phyloP scores from a whole-genome alignment of 2,329 filamentous ascomycete genomes.

The Arthroderma sp. region DNA sequence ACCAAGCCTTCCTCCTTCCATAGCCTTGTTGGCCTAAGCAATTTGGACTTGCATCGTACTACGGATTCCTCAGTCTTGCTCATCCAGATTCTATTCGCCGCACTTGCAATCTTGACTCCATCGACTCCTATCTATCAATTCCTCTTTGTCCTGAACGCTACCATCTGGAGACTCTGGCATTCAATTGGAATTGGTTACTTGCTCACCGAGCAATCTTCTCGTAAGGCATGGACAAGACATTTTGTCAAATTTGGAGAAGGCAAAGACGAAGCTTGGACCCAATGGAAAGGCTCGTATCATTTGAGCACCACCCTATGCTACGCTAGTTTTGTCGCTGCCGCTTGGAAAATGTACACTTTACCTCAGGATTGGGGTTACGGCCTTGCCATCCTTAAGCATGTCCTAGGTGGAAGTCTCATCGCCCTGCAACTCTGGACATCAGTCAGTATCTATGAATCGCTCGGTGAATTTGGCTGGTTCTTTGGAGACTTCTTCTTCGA shows the following conservation, averaged over 20 bases:
- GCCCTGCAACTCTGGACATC: constrained; percentile 87
- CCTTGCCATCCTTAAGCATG: constrained; percentile 74
- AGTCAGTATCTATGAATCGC: constrained; percentile 81
- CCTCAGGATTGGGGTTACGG: constrained; percentile 78
- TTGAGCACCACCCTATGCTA: constrained; percentile 86
- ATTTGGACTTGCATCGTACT: constrained; percentile 77
- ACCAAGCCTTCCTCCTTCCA: constrained; percentile 57
- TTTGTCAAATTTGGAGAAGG: constrained; percentile 95
- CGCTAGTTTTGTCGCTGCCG: constrained; percentile 73
- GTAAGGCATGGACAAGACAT: constrained; percentile 91
- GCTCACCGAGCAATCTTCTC: constrained; percentile 70
- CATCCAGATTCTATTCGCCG: constrained; percentile 60
- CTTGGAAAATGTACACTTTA: constrained; percentile 92
- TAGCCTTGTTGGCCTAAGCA: constrained; percentile 67
- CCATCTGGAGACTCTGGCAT: constrained; percentile 83
- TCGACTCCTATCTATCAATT: constrained; percentile 61
- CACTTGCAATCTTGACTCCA: constrained; percentile 62
- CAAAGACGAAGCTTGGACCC: constrained; percentile 81
- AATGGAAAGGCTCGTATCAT: constrained; percentile 96
- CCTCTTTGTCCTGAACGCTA: constrained; percentile 68
- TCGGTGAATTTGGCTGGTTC: constrained; percentile 98
- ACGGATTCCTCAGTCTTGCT: constrained; percentile 73
- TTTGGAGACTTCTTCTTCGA: constrained; percentile 98
- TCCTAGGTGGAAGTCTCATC: constrained; percentile 67
- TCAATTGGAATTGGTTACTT: constrained; percentile 76